Evolutionary conservation across 768 basidiomycete species (phyloP), one percentile per base, ranked within the genome.

Genomic region (Multifurca ochricompacta): DNA sequence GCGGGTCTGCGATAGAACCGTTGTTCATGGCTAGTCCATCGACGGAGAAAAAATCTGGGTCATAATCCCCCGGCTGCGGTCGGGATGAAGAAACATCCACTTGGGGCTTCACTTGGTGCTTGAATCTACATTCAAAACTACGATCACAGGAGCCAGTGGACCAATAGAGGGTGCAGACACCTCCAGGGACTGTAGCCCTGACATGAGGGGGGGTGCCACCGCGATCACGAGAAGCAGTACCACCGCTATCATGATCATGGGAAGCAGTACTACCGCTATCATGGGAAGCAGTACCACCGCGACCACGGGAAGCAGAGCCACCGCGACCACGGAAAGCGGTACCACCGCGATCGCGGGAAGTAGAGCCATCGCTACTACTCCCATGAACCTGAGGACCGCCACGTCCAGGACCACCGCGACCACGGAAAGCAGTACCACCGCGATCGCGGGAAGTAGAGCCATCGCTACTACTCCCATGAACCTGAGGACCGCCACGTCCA

Each of bases 91-190:
- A 36, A 6, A 21, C 52, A 34, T 21, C 36, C 28, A 32, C 51
- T 31, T 18, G 36, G 16, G 59, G 46, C 19, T 49, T 62, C 35
- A 47, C 46, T 19, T 59, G 39, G 41, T 70, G 69, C 50, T 52
- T 56, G 52, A 55, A 69, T 1, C 48, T 55, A 46, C 69, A 70
- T 14, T 65, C 65, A 36, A 67, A 67, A 4, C 48, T 40, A 2
- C 55, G 60, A 30, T 53, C 37, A 35, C 69, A 70, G 6, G 50
- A 44, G 36, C 69, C 69, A 32, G 59, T 57, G 1, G 62, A 54
- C 66, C 66, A 70, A 55, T 47, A 70, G 35, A 64, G 65, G 6
- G 50, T 31, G 54, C 69, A 70, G 3, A 63, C 42, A n/a, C 64
- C 64, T 18, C 53, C 53, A 1, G 68, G 67, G 14, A 54, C 45